Percentiles rank a stretch among this genome's conserved stretches.
Evolutionary conservation across 2,329 filamentous ascomycete genomes (phyloP).

Genomic region (Corniculantispora saksenae): DNA sequence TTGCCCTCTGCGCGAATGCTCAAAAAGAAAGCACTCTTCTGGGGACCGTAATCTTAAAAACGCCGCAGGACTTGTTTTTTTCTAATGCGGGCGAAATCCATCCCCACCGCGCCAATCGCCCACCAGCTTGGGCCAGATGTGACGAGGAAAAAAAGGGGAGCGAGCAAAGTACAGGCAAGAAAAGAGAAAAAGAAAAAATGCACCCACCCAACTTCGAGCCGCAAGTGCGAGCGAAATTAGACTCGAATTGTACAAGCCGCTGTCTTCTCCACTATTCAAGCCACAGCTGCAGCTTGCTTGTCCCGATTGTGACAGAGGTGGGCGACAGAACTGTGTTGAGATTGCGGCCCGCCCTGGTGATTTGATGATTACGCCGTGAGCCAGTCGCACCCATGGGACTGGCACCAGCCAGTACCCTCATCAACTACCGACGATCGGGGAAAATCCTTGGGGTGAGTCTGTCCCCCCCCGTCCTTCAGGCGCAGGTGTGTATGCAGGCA

Average conservation of each 20-base stretch:
- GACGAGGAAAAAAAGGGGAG: not conserved
- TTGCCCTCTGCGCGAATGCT: not conserved
- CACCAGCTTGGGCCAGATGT: not conserved
- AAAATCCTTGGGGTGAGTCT: not conserved
- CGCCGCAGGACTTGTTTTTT: not conserved
- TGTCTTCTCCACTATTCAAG: constrained; percentile 15
- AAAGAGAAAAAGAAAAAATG: not conserved
- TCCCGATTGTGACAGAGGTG: constrained; percentile 11
- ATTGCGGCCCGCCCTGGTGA: constrained; percentile 16
- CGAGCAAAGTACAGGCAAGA: not conserved
- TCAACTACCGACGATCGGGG: constrained; percentile 16
- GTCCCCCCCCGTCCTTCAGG: not conserved
- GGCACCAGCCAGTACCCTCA: not conserved
- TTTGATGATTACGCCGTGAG: not conserved
- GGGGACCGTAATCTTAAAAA: constrained; percentile 4
- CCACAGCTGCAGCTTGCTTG: constrained; percentile 14
- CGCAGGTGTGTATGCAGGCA: constrained; percentile 10
- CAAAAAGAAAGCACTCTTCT: not conserved
- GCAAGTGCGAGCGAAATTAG: constrained; percentile 14
- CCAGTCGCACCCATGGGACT: not conserved
- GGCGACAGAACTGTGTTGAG: constrained; percentile 1
- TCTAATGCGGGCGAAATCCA: not conserved
- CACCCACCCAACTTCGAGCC: not conserved
- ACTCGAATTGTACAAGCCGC: constrained; percentile 5
- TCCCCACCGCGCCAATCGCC: not conserved